These are phyloP conservation scores for Botrytis fabae DNA, from an alignment of 2,329 filamentous ascomycete genomes.

Conservation along the genomic window DNA sequence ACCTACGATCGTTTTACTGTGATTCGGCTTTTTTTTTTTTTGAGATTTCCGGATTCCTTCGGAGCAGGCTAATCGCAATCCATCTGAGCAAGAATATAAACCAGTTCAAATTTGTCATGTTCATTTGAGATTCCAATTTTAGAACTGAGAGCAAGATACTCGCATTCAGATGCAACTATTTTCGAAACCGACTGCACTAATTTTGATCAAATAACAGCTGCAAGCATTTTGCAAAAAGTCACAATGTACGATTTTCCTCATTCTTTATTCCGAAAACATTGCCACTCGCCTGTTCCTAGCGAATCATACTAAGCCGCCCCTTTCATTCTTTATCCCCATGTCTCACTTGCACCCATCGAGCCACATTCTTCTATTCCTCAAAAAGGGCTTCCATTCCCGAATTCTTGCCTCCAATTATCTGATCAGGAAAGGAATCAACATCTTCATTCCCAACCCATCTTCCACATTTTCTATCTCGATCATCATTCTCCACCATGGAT, in stretches of 20 bases:
- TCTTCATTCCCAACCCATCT: neutral
- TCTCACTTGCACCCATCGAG: conserved; percentile 6
- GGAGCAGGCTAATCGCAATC: neutral
- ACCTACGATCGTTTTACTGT: neutral
- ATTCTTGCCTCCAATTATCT: neutral
- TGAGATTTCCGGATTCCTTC: fast-evolving
- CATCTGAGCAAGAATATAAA: neutral
- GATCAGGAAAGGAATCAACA: neutral
- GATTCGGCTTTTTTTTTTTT: no score
- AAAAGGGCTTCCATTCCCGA: neutral
- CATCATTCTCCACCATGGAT: neutral
- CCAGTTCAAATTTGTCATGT: neutral
- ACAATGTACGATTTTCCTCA: neutral
- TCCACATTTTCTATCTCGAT: neutral
- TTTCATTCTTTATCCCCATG: conserved; percentile 14
- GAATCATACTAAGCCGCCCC: neutral
- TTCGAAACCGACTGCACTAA: neutral
- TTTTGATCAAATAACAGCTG: neutral
- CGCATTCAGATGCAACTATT: neutral
- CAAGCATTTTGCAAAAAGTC: neutral
- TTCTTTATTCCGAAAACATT: conserved; percentile 17
- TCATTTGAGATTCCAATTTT: neutral
- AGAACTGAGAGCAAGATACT: neutral
- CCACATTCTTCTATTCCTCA: neutral
- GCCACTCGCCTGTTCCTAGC: conserved; percentile 10